phyloP scores from a whole-genome alignment of 805 yeast genomes.

The Spathaspora boniae region DNA sequence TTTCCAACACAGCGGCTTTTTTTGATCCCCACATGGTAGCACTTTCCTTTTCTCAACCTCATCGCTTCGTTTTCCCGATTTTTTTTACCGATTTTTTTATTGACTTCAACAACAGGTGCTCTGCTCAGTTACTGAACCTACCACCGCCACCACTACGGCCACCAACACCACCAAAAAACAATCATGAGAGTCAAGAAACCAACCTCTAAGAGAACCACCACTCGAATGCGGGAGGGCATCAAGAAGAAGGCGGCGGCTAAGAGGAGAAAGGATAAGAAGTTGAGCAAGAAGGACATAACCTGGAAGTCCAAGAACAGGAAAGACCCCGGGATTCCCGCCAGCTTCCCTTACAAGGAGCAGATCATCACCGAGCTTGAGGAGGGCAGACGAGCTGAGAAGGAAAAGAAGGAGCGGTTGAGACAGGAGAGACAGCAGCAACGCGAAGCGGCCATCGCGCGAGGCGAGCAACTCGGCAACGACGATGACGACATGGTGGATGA shows the following conservation, averaged over 20 bases:
- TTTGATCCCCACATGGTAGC: background rate
- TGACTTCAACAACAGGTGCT: too few species aligned
- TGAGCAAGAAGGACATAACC: conserved; percentile 83
- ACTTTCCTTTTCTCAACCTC: conserved; percentile 1
- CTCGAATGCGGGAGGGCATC: conserved; percentile 95
- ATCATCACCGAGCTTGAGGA: conserved; percentile 72
- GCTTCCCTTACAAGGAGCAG: conserved; percentile 90
- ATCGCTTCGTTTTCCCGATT: conserved; percentile 1
- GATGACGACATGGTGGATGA: conserved; percentile 35
- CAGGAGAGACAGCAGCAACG: conserved; percentile 49
- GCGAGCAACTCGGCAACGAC: conserved; percentile 34
- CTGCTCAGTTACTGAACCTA: background rate
- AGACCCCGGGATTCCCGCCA: conserved; percentile 93
- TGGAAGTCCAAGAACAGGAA: conserved; percentile 85
- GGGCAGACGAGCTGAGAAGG: conserved; percentile 51
- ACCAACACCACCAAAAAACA: background rate
- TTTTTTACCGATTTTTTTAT: conserved; percentile 2
- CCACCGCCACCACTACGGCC: background rate
- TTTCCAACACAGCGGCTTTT: too few species aligned
- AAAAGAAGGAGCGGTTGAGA: conserved; percentile 49
- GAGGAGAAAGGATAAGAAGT: conserved; percentile 76
- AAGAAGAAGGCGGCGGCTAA: conserved; percentile 94
- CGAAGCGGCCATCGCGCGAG: conserved; percentile 36
- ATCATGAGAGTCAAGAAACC: conserved; percentile 53
- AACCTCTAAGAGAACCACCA: conserved; percentile 83